Conservation (phyloP, 495 filamentous ascomycete genomes). For the Paragyromitra xinjiangensis region DNA sequence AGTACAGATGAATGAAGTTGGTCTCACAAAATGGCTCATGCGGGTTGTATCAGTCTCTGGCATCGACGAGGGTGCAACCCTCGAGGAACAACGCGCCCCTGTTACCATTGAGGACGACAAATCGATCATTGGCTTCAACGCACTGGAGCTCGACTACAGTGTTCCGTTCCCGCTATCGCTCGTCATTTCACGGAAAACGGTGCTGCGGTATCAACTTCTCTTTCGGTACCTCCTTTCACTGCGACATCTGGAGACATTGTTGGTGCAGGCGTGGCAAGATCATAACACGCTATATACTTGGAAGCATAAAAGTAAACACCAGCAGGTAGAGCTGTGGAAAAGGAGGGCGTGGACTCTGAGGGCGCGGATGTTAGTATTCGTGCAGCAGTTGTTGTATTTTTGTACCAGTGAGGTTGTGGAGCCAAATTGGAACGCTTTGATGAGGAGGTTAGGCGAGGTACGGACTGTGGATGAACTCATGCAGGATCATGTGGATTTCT, state of each 20-base stretch:
- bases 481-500: slow-evolving; percentile 98
- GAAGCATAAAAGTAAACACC: slow-evolving; percentile 78
- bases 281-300: slow-evolving; percentile 85
- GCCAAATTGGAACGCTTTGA: slow-evolving; percentile 93
- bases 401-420: slow-evolving; percentile 97
- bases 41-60: slow-evolving; percentile 94
- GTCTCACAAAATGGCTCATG: slow-evolving; percentile 91
- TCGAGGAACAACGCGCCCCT: slow-evolving; percentile 52
- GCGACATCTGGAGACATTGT: slow-evolving; percentile 83
- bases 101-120: slow-evolving; percentile 74
- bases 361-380: slow-evolving; percentile 93
- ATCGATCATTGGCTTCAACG: slow-evolving; percentile 86
- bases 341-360: slow-evolving; percentile 88
- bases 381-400: slow-evolving; percentile 95
- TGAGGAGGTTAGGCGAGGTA: slow-evolving; percentile 78
- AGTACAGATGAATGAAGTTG: slow-evolving; percentile 93
- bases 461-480: slow-evolving; percentile 96
- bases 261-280: slow-evolving; percentile 86
- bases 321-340: slow-evolving; percentile 88
- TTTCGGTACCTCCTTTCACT: slow-evolving; percentile 91
- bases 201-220: slow-evolving; percentile 92
- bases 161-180: slow-evolving; percentile 97
- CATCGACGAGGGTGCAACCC: slow-evolving; percentile 77
- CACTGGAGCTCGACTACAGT: slow-evolving; percentile 88
- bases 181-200: slow-evolving; percentile 93